Conservation (phyloP, 208 protist genomes). For the Leishmania gerbilli region DNA sequence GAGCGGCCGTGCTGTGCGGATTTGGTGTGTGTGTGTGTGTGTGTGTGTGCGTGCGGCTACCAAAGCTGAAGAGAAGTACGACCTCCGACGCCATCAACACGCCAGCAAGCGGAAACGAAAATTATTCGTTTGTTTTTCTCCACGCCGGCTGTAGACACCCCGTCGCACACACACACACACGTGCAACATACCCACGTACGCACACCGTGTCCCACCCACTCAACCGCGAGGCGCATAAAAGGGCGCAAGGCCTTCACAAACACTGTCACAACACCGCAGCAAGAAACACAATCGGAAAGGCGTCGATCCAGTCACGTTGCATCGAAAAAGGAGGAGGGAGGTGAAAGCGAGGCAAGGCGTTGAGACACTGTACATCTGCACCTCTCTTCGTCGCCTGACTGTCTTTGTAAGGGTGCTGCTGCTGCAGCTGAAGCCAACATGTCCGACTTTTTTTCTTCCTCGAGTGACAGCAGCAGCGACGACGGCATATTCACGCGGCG, state of each 20-base stretch:
- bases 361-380: neutral
- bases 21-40: no score
- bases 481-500: slow-evolving; percentile 30
- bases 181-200: no score
- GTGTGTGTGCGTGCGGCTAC: neutral
- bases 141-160: no score
- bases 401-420: neutral
- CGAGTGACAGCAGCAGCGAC: slow-evolving; percentile 25
- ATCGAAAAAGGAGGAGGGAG: neutral
- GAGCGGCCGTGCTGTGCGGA: neutral
- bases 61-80: neutral
- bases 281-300: no score
- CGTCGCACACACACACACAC: no score
- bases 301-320: no score
- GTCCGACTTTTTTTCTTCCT: slow-evolving; percentile 1
- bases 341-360: neutral
- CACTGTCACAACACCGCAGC: neutral
- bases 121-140: no score
- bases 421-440: slow-evolving; percentile 4
- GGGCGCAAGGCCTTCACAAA: neutral
- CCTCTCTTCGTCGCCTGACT: neutral
- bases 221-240: neutral
- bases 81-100: neutral
- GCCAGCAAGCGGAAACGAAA: no score
- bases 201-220: no score